Percentiles rank a stretch among this genome's conserved stretches.
These are phyloP conservation scores for Hippophae tibetana DNA, from an alignment of 306 rosid genomes.

Conservation along the genomic window DNA sequence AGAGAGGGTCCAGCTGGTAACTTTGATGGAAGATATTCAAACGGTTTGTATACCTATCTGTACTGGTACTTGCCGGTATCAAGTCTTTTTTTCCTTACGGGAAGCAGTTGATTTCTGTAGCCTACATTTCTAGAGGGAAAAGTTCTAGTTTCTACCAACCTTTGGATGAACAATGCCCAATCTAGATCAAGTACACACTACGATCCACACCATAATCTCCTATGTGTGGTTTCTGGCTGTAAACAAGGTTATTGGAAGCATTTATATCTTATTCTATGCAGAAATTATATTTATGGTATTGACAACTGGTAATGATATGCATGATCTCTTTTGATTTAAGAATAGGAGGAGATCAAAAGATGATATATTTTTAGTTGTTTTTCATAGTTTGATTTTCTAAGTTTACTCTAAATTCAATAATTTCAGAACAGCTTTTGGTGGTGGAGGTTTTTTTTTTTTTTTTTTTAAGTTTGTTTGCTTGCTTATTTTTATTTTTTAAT, in stretches of 20 bases:
- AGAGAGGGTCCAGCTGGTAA: slow-evolving; percentile 60
- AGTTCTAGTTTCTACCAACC: slow-evolving; percentile 56
- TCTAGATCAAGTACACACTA: slow-evolving; percentile 94
- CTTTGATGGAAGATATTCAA: slow-evolving; percentile 51
- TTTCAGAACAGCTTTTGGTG: background rate
- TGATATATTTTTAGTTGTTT: too few relatives aligned
- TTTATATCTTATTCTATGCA: too few relatives aligned
- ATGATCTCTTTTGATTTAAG: too few relatives aligned
- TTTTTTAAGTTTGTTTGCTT: background rate
- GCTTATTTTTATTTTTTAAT: background rate
- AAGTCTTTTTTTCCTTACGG: slow-evolving; percentile 9
- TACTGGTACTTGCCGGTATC: slow-evolving; percentile 11
- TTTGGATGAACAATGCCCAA: slow-evolving; percentile 88
- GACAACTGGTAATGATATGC: too few relatives aligned
- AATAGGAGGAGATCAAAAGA: too few relatives aligned
- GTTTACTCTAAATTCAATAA: too few relatives aligned
- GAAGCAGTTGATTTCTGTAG: slow-evolving; percentile 33
- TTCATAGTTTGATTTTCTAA: too few relatives aligned
- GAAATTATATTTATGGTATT: too few relatives aligned
- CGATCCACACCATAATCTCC: slow-evolving; percentile 91
- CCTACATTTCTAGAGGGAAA: slow-evolving; percentile 57
- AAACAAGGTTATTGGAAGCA: slow-evolving; percentile 49
- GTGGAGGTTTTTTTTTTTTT: background rate
- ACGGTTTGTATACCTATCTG: slow-evolving; percentile 37
- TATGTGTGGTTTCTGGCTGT: slow-evolving; percentile 76